Evolutionary conservation across 441 rosid genomes (phyloP), one percentile per base, ranked within the genome.

Genomic region (Macaranga tanarius): DNA sequence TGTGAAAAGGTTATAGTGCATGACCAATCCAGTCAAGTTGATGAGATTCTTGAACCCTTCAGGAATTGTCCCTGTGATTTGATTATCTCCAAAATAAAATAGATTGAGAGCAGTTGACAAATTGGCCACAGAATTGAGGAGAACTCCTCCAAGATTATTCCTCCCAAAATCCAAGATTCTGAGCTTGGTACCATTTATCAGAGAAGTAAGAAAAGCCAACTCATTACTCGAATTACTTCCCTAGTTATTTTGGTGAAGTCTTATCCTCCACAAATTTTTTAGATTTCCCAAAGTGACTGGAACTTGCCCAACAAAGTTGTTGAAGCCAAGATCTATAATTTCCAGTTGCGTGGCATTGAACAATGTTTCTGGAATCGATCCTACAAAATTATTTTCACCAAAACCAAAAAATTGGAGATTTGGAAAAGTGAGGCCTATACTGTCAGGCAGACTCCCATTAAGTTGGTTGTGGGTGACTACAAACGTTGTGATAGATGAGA

Each of bases 371-470:
- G 62, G 74, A 22, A 70, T 7, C 1, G 64, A 34, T 31, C 73
- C 57, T 31, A 31, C 34, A 9, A 61, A 34, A 22, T 47, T 19
- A 7, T 71, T 71, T 20, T 45, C 28, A 15, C 26, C 48, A 38
- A 71, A 10, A 11, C 13, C 10, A 28, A 67, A 19, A 11, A 13
- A 8, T 50, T 48, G 26, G 3, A 74, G 55, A 40, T 38, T 38
- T n/a, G 68, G 73, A 10, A 74, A 26, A 51, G 67, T 51, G 34
- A 48, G 20, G 44, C 77, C 72, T 6, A 74, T 31, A 8, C 28
- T 47, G 13, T 17, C 26, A 13, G 62, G 66, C 38, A 73, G 45
- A n/a, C 9, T 17, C n/a, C 64, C 70, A 20, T 64, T 31, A 7
- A 72, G 58, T 23, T 12, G 52, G 47, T 72, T 64, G 20, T 1